A percentile compares a stretch with the other conserved stretches of the same genome.
Evolutionary conservation across 179 eudicot genomes (phyloP).

Genomic region (Sideroxylon spinosum): DNA sequence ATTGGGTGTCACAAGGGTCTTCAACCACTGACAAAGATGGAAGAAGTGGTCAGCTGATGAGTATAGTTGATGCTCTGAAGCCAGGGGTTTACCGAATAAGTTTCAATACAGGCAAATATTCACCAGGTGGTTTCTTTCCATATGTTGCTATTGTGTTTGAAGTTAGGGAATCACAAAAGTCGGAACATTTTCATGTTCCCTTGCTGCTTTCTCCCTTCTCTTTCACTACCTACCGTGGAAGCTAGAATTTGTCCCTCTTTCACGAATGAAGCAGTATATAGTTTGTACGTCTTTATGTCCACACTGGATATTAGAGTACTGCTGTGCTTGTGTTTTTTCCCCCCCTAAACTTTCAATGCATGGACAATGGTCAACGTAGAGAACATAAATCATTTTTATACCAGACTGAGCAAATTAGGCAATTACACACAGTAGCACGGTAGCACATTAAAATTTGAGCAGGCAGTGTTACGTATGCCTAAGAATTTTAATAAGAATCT

Average conservation of each 20-base stretch:
- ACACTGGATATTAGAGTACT: too few species aligned
- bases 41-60: conserved; percentile 73
- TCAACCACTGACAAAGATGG: conserved; percentile 82
- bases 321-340: too few species aligned
- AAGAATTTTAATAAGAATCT: too few species aligned
- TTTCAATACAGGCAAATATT: conserved; percentile 71
- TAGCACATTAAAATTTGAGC: too few species aligned
- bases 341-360: too few species aligned
- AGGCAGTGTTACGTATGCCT: too few species aligned
- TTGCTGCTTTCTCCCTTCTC: conserved; percentile 85
- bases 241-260: conserved; percentile 34
- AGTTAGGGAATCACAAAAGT: conserved; percentile 71
- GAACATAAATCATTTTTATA: too few species aligned
- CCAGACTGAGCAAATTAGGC: too few species aligned
- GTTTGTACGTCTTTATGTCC: too few species aligned
- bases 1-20: conserved; percentile 58
- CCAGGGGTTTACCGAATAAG: conserved; percentile 75
- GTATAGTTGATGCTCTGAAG: conserved; percentile 50
- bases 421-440: too few species aligned
- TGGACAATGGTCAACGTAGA: too few species aligned
- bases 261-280: too few species aligned
- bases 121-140: conserved; percentile 74
- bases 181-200: conserved; percentile 95
- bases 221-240: conserved; percentile 87
- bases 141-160: conserved; percentile 75